Base-by-base conservation (phyloP, 192 early-diverging fungal genomes). In the Coemansia sp. region DNA sequence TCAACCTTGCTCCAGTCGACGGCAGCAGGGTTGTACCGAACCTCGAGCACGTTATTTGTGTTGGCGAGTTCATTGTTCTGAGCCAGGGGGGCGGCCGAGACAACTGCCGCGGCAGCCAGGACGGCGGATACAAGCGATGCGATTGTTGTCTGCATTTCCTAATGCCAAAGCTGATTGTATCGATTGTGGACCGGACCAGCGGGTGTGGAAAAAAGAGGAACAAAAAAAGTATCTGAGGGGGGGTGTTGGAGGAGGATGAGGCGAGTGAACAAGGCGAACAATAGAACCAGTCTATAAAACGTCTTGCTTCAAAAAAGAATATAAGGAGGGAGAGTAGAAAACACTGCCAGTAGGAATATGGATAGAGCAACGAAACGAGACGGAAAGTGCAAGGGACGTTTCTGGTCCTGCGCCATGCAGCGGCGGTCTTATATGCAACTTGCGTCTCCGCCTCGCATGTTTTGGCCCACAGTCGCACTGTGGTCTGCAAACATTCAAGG, bases 1-100 rank as follows among this genome's bases (percentile, higher is more conserved):
- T 72, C 64, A 31, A 74, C 62, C 34, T 66, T 56, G 67, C 44
- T 61, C 72, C 65, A 74, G 50, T 70, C 72, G 33, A 74, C 68
- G 19, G 37, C 40, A 4, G 63, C 72, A 7, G 72, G 64, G 42
- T 72, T 67, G 34, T 68, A 78, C 57, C 66, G 60, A 35, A 72
- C 50, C 13, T 37, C 62, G 31, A 70, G 54, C 16, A 64, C 44
- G 44, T 76, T 60, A 19, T 59, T 61, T 57, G 54, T 33, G 56
- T 68, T 46, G 34, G 67, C 45, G 19, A 64, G 8, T 31, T 21
- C 69, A 27, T 64, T 70, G 31, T 70, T 39, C 53, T 33, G 62
- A 24, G 62, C 51, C 51, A 70, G 40, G 2, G 69, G 69, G 27
- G 69, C 69, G 3, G 62, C 61, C 29, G 69, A 64, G 5, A 59